Evolutionary conservation across 129 eudicot genomes (phyloP), one percentile per base, ranked within the genome.

Genomic region (Chrysanthemum makinoi): DNA sequence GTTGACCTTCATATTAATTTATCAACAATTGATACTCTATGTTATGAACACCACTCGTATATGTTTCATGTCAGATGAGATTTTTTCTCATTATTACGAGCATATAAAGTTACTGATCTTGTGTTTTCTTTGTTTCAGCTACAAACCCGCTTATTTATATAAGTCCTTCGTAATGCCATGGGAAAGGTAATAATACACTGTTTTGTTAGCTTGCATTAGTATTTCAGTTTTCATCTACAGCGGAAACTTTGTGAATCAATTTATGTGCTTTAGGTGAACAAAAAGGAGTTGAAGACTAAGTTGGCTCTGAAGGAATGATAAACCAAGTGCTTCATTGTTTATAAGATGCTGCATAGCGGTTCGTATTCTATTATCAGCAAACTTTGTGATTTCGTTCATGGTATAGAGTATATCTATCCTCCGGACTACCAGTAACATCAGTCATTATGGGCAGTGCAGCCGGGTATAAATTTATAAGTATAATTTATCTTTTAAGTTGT

Each of bases 161-260:
- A 97, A 97, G 99, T 94, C 81, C 99, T 97, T 65, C 96, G 99
- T 44, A 94, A 94, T 80, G 99, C 99, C n/a, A 94, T 94, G 99
- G 97, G 99, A 75, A 94, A 94, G 95, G 99, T 94, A 74, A 88
- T 58, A 17, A 73, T 26, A n/a, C 6, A 2, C 16, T 50, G 12
- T 19, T 50, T 63, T 72, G 20, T 20, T 11, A 5, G 22, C 68
- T 44, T 59, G 24, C 63, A 7, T 43, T 69, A 30, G 22, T 26
- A 26, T 26, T 26, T 2, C 30, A 26, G 30, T 26, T 26, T 26
- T 26, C 57, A 11, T 73, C 10, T 9, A 72, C 26, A 43, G 15
- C 4, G 2, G 15, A 46, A 30, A 58, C 18, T 16, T 60, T 24
- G 30, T 19, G 7, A 35, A 35, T 76, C 58, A 51, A 6, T 62